phyloP scores from a whole-genome alignment of 2,329 filamentous ascomycete genomes.

The Epichloe sibirici region DNA sequence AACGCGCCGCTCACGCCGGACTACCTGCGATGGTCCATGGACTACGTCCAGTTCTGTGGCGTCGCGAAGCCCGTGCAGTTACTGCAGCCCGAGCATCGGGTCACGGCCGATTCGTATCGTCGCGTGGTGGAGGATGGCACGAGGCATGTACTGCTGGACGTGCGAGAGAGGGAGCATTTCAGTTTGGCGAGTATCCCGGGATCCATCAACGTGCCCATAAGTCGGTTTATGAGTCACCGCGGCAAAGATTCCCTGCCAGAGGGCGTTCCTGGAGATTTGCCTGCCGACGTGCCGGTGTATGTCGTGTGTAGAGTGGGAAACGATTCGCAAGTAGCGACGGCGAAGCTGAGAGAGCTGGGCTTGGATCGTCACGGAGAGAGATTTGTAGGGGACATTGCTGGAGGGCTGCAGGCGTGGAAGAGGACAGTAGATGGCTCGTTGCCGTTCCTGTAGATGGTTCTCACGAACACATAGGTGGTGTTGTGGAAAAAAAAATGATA shows the following conservation, averaged over 20 bases:
- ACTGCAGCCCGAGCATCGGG: slow-evolving; percentile 51
- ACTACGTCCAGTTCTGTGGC: slow-evolving; percentile 84
- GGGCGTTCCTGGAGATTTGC: slow-evolving; percentile 28
- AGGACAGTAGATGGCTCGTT: slow-evolving; percentile 47
- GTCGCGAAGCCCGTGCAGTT: slow-evolving; percentile 39
- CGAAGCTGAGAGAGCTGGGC: slow-evolving; percentile 51
- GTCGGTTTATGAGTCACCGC: slow-evolving; percentile 44
- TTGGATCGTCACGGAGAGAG: slow-evolving; percentile 38
- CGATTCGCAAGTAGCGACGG: slow-evolving; percentile 61
- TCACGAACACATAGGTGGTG: not conserved
- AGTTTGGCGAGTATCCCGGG: slow-evolving; percentile 65
- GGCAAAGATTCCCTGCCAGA: slow-evolving; percentile 9
- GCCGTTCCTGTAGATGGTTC: slow-evolving; percentile 33
- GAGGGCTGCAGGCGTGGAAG: slow-evolving; percentile 64
- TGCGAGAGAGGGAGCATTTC: slow-evolving; percentile 75
- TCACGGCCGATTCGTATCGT: slow-evolving; percentile 51
- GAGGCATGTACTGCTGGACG: slow-evolving; percentile 59
- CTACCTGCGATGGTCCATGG: slow-evolving; percentile 50
- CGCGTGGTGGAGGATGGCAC: slow-evolving; percentile 8
- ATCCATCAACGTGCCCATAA: slow-evolving; percentile 56
- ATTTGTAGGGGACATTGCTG: slow-evolving; percentile 58
- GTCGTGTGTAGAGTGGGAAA: slow-evolving; percentile 65
- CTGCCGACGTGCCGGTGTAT: slow-evolving; percentile 45
- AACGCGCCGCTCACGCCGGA: slow-evolving; percentile 46
- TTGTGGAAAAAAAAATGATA: not conserved